A percentile compares a stretch with the other conserved stretches of the same genome.
These are phyloP conservation scores for Cladophialophora exuberans DNA, from an alignment of 2,329 filamentous ascomycete genomes.

Conservation along the genomic window DNA sequence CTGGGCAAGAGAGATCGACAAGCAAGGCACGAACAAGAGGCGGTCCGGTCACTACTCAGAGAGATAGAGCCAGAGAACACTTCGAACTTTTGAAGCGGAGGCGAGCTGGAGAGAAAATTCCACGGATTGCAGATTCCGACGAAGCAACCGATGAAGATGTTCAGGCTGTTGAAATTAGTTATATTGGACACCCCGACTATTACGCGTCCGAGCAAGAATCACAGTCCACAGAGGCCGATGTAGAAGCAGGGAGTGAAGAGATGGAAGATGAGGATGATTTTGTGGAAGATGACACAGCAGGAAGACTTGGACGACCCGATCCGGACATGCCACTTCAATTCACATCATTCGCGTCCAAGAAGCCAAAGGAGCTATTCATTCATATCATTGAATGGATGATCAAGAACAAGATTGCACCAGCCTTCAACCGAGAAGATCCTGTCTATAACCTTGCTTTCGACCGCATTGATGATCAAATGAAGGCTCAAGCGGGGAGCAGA, in stretches of 20 bases:
- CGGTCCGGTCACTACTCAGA: constrained; percentile 42
- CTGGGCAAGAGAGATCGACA: constrained; percentile 40
- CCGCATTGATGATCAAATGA: constrained; percentile 73
- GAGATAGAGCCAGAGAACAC: constrained; percentile 44
- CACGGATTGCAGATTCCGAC: constrained; percentile 35
- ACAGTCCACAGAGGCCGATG: constrained; percentile 27
- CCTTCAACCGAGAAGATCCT: constrained; percentile 64
- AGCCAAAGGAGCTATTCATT: constrained; percentile 72
- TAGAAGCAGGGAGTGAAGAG: constrained; percentile 23
- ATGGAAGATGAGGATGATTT: constrained; percentile 65
- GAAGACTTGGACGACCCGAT: constrained; percentile 59
- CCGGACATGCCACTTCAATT: constrained; percentile 69
- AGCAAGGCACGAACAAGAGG: constrained; percentile 48
- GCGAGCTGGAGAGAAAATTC: constrained; percentile 45
- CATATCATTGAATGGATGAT: constrained; percentile 80
- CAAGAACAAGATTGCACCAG: constrained; percentile 75
- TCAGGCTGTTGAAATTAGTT: constrained; percentile 30
- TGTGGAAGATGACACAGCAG: constrained; percentile 62
- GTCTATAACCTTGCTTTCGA: constrained; percentile 70
- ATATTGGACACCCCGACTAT: constrained; percentile 23
- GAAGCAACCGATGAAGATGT: constrained; percentile 32
- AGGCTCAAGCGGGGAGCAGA: constrained; percentile 69
- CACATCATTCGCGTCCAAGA: constrained; percentile 66
- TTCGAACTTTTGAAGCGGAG: constrained; percentile 48
- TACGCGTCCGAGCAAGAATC: background rate